Evolutionary conservation across 73 alveolate genomes (phyloP), one percentile per base, ranked within the genome.

Genomic region (Tetrahymena malaccensis): DNA sequence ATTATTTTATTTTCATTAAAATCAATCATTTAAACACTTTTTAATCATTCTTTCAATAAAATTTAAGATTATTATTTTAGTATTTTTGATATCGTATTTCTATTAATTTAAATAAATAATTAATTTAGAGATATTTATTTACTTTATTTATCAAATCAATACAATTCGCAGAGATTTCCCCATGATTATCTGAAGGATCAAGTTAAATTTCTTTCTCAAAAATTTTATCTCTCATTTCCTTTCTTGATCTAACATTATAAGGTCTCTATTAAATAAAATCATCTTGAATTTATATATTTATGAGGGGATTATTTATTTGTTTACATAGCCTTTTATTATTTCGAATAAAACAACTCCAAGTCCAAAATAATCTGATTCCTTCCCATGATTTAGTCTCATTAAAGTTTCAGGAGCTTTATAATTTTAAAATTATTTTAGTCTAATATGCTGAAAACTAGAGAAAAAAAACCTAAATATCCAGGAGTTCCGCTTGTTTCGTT

Each of bases 141-240:
- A 98, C 98, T 85, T 97, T 99, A 97, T 98, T 98, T 7, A 98
- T 97, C 93, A 98, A 98, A 94, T 98, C 99, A 58, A 98, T 99
- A 34, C 99, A 97, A 93, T 98, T 99, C 50, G 95, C 43, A 35
- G 98, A 94, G 98, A 99, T 94, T 94, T 98, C 98, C 16, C 89
- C 85, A 19, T 99, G 98, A 13, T 96, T 95, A 55, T 98, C 97
- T 22, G 94, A 85, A 93, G 95, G 95, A 57, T 98, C 98, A 37
- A 98, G 95, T 43, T 97, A 95, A 37, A 98, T 97, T 94, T 98
- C 94, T 43, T 96, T 97, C 22, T 97, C 93, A 21, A 98, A 57
- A 85, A 98, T 98, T 50, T 94, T 85, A 31, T 98, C 99, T 94
- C 98, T 97, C 27, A 98, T 97, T 95, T 98, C 99, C 84, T 95